Evolutionary conservation across 306 rosid species (phyloP).

Genomic region (Calophaca sinica): DNA sequence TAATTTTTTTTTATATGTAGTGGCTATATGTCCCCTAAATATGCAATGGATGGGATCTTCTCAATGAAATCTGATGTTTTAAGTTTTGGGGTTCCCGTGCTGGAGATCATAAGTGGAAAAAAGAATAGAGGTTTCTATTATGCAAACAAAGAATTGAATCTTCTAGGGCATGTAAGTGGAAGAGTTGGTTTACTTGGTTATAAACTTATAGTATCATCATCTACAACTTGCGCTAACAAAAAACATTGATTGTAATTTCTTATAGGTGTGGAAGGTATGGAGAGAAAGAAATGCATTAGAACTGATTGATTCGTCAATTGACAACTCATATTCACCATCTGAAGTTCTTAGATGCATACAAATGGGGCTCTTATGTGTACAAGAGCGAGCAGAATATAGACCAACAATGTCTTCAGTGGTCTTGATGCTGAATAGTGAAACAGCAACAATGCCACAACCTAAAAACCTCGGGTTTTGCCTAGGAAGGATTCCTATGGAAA

Average conservation of each 20-base stretch:
- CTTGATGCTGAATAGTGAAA: constrained; percentile 59
- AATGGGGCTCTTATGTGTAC: constrained; percentile 57
- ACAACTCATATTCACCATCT: constrained; percentile 50
- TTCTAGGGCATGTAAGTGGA: constrained; percentile 70
- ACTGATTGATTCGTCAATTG: constrained; percentile 59
- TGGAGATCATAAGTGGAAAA: constrained; percentile 74
- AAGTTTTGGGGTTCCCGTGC: constrained; percentile 77
- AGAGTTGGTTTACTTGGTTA: neutral
- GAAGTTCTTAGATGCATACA: constrained; percentile 64
- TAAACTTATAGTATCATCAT: constrained; percentile 13
- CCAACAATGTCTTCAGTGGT: constrained; percentile 64
- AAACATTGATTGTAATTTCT: constrained; percentile 12
- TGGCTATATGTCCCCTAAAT: constrained; percentile 85
- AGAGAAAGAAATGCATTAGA: constrained; percentile 66
- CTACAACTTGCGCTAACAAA: constrained; percentile 13
- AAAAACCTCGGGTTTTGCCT: constrained; percentile 56
- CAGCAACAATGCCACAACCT: constrained; percentile 52
- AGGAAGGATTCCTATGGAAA: constrained; percentile 52
- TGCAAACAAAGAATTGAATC: constrained; percentile 63
- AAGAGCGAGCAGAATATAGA: constrained; percentile 62
- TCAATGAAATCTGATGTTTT: constrained; percentile 78
- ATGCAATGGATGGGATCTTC: constrained; percentile 81
- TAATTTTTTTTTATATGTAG: constrained; percentile 46
- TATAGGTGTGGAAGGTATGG: constrained; percentile 78
- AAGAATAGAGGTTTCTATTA: constrained; percentile 74